Evolutionary conservation across 2,329 filamentous ascomycete species (phyloP).

Genomic region (Penicillium concentricum): DNA sequence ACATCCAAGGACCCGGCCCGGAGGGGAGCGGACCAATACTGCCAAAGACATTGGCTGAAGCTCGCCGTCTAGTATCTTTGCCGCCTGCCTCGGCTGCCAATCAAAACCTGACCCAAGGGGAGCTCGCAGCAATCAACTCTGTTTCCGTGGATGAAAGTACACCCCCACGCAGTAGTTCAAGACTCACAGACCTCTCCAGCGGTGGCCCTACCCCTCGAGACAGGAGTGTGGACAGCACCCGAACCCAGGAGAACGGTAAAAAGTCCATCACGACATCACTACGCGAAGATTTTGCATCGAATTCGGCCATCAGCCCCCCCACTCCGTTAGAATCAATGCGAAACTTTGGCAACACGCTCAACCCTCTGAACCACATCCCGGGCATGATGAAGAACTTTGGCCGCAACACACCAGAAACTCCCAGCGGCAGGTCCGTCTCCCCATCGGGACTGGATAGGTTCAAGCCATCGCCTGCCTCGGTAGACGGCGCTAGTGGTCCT

Average conservation of each 20-base stretch:
- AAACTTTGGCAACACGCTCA: conserved; percentile 75
- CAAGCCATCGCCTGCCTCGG: conserved; percentile 22
- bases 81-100: conserved; percentile 51
- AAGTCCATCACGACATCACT: conserved; percentile 35
- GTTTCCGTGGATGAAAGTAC: conserved; percentile 32
- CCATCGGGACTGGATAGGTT: conserved; percentile 44
- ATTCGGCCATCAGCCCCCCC: conserved; percentile 27
- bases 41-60: conserved; percentile 90
- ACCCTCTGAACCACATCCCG: conserved; percentile 76
- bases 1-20: conserved; percentile 50
- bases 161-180: conserved; percentile 38
- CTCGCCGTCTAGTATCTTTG: conserved; percentile 75
- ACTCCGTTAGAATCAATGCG: conserved; percentile 79
- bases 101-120: conserved; percentile 46
- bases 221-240: conserved; percentile 69
- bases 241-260: conserved; percentile 40
- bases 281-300: conserved; percentile 23
- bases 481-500: conserved; percentile 12
- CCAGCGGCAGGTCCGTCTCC: conserved; percentile 42
- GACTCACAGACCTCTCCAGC: conserved; percentile 64
- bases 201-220: conserved; percentile 66
- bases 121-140: conserved; percentile 51
- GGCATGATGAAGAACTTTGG: conserved; percentile 78
- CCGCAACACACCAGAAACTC: conserved; percentile 43
- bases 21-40: conserved; percentile 51